Base-by-base conservation (phyloP, 305 asterid species). In the Lippia alba region DNA sequence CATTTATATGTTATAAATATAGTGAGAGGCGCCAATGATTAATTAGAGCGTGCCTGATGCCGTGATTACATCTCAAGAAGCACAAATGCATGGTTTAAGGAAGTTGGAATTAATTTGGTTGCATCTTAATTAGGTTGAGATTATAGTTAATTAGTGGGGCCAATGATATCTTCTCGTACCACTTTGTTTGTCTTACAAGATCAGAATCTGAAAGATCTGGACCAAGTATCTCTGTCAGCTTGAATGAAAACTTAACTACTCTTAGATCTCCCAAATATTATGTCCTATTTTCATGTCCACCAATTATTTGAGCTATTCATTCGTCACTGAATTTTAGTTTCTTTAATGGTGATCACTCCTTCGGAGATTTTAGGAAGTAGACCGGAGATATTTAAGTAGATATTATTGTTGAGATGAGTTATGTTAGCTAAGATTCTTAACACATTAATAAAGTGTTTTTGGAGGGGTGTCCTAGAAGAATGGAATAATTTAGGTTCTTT, bases 121-220 rank as follows among this genome's bases (percentile, higher is more conserved):
- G 63, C 50, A 67, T 20, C 10, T 44, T 44, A 36, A 36, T 44
- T 4, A 36, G 9, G 3, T 32, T n/a, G 55, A 16, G 72, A 73
- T 64, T 48, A 61, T 32, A 41, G 5, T 33, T 44, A 14, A 36
- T 12, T 20, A 39, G 19, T 75, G 81, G 81, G 79, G 17, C 67
- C 69, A 30, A 36, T 8, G 48, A 73, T 73, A 76, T 80, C 75
- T 80, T 80, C 66, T 41, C 54, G 78, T 70, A 69, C 81, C 81
- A 64, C 68, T 67, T 64, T 44, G 19, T 67, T 78, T 80, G 73
- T 77, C 74, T 62, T 40, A 59, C 50, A 74, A 81, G 56, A 79
- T 81, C 81, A 67, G 82, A 76, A 83, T 80, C 82, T 78, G 11
- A 20, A 70, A 63, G 71, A 73, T 73, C 77, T 70, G 68, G 39